Evolutionary conservation across 2,329 filamentous ascomycete genomes (phyloP).

Genomic region (Fusarium denticulatum): DNA sequence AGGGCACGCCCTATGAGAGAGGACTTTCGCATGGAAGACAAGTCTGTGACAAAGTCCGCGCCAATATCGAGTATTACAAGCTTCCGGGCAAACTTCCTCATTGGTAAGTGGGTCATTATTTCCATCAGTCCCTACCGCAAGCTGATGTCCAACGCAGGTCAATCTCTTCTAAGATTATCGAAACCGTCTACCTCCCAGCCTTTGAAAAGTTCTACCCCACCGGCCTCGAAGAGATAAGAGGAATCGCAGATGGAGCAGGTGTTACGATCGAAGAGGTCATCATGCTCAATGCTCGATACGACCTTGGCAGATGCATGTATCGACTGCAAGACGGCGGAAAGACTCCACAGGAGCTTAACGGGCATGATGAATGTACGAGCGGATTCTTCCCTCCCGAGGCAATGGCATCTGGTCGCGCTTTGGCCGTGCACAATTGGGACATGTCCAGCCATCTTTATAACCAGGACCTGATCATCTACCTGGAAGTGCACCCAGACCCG

Average conservation of each 20-base stretch:
- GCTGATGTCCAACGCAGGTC: fast-evolving
- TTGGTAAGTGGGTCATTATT: not conserved
- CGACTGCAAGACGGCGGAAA: not conserved
- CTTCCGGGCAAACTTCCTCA: not conserved
- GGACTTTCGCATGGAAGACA: not conserved
- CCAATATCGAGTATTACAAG: not conserved
- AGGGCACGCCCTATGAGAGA: not conserved
- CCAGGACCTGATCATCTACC: not conserved
- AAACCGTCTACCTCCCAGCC: not conserved
- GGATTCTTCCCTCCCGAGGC: not conserved
- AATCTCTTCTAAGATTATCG: not conserved
- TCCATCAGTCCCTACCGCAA: fast-evolving
- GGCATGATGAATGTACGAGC: not conserved
- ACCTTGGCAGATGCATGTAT: not conserved
- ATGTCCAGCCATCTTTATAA: not conserved
- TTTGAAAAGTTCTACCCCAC: not conserved
- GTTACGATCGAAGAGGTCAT: not conserved
- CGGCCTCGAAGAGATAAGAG: not conserved
- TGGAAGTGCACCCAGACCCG: not conserved
- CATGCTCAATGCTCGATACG: not conserved
- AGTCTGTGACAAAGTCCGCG: not conserved
- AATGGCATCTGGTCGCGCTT: not conserved
- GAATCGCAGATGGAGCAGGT: not conserved
- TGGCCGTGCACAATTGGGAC: not conserved
- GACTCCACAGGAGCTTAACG: fast-evolving